Conservation (phyloP, 345 rosid species). For the Toxicodendron radicans region DNA sequence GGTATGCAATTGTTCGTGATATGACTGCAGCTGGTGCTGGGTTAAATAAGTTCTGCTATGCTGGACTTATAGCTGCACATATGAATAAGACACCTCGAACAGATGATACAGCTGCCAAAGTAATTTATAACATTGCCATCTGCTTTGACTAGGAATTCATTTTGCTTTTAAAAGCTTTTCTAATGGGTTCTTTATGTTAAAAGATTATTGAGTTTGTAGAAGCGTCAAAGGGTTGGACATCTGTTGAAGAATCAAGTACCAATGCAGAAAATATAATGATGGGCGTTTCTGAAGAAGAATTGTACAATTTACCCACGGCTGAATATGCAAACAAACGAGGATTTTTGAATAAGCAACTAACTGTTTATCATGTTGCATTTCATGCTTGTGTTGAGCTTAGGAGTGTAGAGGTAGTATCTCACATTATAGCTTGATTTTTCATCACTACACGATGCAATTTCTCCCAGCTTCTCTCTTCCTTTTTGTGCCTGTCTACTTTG, state of each 20-base stretch:
- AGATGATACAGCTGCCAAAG: slow-evolving; percentile 69
- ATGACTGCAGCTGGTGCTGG: slow-evolving; percentile 98
- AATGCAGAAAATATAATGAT: slow-evolving; percentile 73
- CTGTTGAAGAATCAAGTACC: slow-evolving; percentile 55
- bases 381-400: slow-evolving; percentile 80
- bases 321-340: slow-evolving; percentile 64
- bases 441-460: not conserved
- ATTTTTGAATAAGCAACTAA: slow-evolving; percentile 58
- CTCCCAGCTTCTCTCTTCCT: not conserved
- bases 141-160: not conserved
- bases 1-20: slow-evolving; percentile 88
- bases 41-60: slow-evolving; percentile 94
- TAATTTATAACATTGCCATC: slow-evolving; percentile 22
- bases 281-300: slow-evolving; percentile 82
- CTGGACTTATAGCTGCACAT: slow-evolving; percentile 88
- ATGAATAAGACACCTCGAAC: slow-evolving; percentile 66
- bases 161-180: slow-evolving; percentile 11
- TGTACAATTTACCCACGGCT: slow-evolving; percentile 82
- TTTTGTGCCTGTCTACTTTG: not conserved
- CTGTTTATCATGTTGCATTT: slow-evolving; percentile 81
- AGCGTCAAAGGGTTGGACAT: slow-evolving; percentile 89
- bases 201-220: slow-evolving; percentile 87
- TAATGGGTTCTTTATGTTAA: slow-evolving; percentile 21
- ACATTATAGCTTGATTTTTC: slow-evolving; percentile 21
- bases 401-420: slow-evolving; percentile 64